phyloP scores from a whole-genome alignment of 192 early-diverging fungal species.

The Borealophlyctis nickersoniae region DNA sequence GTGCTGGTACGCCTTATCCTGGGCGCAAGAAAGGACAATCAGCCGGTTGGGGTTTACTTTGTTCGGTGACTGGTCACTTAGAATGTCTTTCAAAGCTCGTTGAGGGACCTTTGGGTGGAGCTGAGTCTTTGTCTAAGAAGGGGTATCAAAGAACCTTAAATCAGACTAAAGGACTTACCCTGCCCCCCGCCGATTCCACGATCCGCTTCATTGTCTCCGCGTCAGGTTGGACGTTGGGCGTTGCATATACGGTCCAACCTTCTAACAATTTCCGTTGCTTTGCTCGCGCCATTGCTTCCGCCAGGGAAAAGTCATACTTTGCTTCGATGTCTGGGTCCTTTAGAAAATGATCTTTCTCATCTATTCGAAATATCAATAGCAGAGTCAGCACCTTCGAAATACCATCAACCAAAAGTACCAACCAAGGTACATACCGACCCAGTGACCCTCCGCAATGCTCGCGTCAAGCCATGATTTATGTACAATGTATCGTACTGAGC shows the following conservation, averaged over 20 bases:
- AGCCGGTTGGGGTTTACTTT: not conserved
- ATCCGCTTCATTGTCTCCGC: not conserved
- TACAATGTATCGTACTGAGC: constrained; percentile 22
- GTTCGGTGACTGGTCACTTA: not conserved
- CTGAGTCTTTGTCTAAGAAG: too few species aligned
- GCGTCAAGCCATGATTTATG: constrained; percentile 22
- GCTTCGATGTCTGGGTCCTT: not conserved
- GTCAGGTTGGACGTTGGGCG: not conserved
- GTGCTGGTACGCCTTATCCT: not conserved
- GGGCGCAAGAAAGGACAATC: not conserved
- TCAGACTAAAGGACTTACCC: not conserved
- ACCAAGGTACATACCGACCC: not conserved
- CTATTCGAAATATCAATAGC: too few species aligned
- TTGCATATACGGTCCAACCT: not conserved
- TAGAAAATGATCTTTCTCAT: not conserved
- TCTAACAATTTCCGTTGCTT: not conserved
- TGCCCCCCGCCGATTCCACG: not conserved
- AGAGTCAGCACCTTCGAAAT: too few species aligned
- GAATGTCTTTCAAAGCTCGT: not conserved
- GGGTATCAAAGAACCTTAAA: too few species aligned
- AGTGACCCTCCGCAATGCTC: constrained; percentile 8
- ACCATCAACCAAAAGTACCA: too few species aligned
- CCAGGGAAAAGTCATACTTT: not conserved
- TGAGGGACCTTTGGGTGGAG: not conserved
- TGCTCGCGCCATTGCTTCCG: not conserved